Base-by-base conservation (phyloP, 2,329 filamentous ascomycete genomes). In the Neofusicoccum umdonicola region DNA sequence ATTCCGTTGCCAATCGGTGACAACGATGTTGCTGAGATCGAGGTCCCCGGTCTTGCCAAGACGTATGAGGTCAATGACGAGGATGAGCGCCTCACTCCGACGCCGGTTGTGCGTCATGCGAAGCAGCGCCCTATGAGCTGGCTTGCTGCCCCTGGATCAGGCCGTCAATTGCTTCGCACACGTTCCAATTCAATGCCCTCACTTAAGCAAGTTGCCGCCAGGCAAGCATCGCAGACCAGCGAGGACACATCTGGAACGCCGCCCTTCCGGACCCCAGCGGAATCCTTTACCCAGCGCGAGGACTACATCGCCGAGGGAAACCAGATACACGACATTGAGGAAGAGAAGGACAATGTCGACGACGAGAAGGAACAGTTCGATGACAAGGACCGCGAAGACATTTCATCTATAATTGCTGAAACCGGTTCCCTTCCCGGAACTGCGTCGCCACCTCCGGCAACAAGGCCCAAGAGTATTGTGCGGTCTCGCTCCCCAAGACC, bases 11-110 rank as follows among this genome's bases (percentile, higher is more conserved):
- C 91, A 0, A 80, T 88, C 45, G 82, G 82, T 27, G 82, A 86
- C 41, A 84, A 87, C 54, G 92, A 96, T 72, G 79, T 94, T 7
- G 84, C 89, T 51, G 92, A 96, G 73, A 95, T 96, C 47, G 90
- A 95, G 71, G 85, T 92, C 50, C 90, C 90, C 3, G 90, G 90
- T 0, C 81, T 92, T 4, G 56, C 56, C 5, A 13, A 58, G 86
- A 51, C 84, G 0, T 86, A 82, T 13, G 89, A 90, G 60, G 81
- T 81, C 5, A 79, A 80, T 12, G 80, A 80, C 17, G 66, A 63
- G 2, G 71, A 75, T 42, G 70, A 67, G 27, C 27, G 27, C 27
- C 27, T 31, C 41, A 44, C 41, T 34, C 9, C 41, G 12, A 35
- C 42, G 1, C 41, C n/a, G 13, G 4, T 12, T 19, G 41, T 35